A percentile compares a stretch with the other conserved stretches of the same genome.
These are phyloP conservation scores for Bullera alba DNA, from an alignment of 768 basidiomycete genomes.

Conservation along the genomic window DNA sequence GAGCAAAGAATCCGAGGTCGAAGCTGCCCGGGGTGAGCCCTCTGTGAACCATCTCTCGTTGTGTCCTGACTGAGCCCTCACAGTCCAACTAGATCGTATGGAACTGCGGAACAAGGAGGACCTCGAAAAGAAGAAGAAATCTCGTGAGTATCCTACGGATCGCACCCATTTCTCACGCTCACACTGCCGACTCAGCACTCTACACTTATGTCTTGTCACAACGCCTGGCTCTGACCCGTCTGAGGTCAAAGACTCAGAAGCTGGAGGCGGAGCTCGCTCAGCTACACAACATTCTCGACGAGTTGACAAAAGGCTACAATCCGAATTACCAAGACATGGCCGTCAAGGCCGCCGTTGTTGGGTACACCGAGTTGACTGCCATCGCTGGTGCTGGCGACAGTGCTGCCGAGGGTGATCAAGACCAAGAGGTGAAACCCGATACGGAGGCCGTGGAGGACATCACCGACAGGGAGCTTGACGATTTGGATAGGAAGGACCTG, in stretches of 20 bases:
- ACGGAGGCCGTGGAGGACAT: conserved; percentile 37
- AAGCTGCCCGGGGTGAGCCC: conserved; percentile 60
- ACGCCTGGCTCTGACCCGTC: conserved; percentile 64
- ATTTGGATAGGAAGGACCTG: conserved; percentile 55
- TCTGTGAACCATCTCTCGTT: background rate
- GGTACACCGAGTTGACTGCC: conserved; percentile 64
- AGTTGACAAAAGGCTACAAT: conserved; percentile 79
- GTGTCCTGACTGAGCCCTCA: conserved; percentile 1
- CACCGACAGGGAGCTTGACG: conserved; percentile 53
- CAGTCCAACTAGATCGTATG: conserved; percentile 71
- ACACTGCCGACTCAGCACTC: conserved; percentile 54
- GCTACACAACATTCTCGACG: conserved; percentile 73
- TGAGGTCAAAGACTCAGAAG: conserved; percentile 64
- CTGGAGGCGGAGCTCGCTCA: conserved; percentile 67
- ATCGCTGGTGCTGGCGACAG: too few relatives aligned
- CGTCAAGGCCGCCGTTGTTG: conserved; percentile 89
- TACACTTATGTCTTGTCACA: conserved; percentile 70
- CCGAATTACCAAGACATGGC: conserved; percentile 99
- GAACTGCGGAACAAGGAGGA: conserved; percentile 69
- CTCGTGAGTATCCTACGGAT: conserved; percentile 56
- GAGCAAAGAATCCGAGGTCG: conserved; percentile 63
- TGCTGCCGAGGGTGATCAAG: conserved; percentile 1
- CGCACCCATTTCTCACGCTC: background rate
- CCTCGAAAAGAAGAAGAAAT: conserved; percentile 75
- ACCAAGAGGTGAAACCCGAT: conserved; percentile 36